Conservation (phyloP, 148 eudicot genomes). For the Beta vulgaris region DNA sequence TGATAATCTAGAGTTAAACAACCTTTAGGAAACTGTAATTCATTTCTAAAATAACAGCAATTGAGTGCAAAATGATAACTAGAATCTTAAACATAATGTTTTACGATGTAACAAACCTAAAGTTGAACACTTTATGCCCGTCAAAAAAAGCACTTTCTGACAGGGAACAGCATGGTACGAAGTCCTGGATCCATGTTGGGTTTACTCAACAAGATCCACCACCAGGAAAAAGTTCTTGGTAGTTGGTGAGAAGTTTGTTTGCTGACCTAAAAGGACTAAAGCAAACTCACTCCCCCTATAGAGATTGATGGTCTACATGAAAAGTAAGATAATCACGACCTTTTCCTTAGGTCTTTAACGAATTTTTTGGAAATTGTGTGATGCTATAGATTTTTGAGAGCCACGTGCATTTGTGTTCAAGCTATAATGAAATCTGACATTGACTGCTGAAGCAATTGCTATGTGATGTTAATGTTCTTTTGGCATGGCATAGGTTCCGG, state of each 20-base stretch:
- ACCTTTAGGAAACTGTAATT: no score
- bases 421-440: neutral
- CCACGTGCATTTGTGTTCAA: neutral
- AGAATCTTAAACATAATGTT: no score
- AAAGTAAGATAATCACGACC: neutral
- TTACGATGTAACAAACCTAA: no score
- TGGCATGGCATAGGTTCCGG: slow-evolving; percentile 62
- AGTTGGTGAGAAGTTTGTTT: neutral
- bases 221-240: neutral
- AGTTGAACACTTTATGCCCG: no score
- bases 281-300: neutral
- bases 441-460: neutral
- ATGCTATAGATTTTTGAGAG: neutral
- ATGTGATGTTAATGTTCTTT: slow-evolving; percentile 11
- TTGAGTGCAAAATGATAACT: no score
- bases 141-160: no score
- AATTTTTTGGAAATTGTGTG: neutral
- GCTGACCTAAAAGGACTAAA: neutral
- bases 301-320: neutral
- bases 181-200: no score
- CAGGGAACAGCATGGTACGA: no score
- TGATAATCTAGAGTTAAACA: no score
- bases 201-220: neutral
- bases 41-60: no score
- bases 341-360: neutral